Base-by-base conservation (phyloP, 2,329 filamentous ascomycete species). In the Fusarium torulosum region DNA sequence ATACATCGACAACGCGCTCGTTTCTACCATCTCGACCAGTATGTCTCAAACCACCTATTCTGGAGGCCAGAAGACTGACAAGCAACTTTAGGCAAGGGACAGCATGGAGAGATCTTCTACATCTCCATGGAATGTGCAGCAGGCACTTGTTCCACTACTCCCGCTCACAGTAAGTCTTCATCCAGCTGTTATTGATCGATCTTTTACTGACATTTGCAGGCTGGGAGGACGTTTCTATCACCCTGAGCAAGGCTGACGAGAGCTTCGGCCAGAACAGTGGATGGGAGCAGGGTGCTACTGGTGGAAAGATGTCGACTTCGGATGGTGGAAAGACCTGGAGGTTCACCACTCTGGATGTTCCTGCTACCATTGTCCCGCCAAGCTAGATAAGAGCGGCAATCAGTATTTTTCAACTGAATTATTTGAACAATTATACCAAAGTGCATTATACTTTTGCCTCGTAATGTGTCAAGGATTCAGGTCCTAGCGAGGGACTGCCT, bases 191-290 rank as follows among this genome's bases (percentile, higher is more conserved):
- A 7, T 8, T 40, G 2, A 11, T 4, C 4, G 23, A 14, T 41
- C 38, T 45, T 29, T 10, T 29, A 29, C 11, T 29, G 14, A 59
- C n/a, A 13, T 20, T 19, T 6, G 15, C 11, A 59, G 59, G 25
- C 43, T 62, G 59, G 54, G 59, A 62, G n/a, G 44, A 59, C n/a
- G 17, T 62, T n/a, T 62, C 54, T 5, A 37, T 62, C 25, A 59
- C 43, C 1, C 20, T 62, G 7, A 62, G 54, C 43, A 17, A 49
- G 5, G 43, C 59, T 4, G 59, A 62, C 7, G 7, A 25, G 7
- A 62, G 23, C 43, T 62, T 62, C n/a, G 49, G 54, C 1, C 54
- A 23, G 0, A 53, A 17, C 4, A 43, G 38, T 53, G 20, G 38
- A 7, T 62, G 59, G 59, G 43, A 53, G 9, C 40, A 62, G 2